Evolutionary conservation across 768 basidiomycete genomes (phyloP).

Genomic region (Tulasnella sp.): DNA sequence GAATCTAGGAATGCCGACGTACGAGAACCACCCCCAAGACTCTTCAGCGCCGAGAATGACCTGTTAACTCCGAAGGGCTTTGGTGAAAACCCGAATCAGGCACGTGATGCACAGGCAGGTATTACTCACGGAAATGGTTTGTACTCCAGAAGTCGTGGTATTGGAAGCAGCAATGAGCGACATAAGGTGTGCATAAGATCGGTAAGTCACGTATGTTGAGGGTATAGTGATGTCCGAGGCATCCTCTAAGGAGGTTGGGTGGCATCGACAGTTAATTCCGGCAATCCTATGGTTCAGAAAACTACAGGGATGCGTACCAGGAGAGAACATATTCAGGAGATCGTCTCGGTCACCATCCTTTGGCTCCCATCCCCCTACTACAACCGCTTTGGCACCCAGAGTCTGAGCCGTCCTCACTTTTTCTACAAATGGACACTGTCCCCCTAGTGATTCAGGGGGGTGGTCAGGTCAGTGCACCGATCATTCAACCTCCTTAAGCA

Average conservation of each 20-base stretch:
- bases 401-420: slow-evolving; percentile 70
- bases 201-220: slow-evolving; percentile 81
- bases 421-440: slow-evolving; percentile 83
- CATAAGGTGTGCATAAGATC: slow-evolving; percentile 68
- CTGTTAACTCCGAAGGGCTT: slow-evolving; percentile 5
- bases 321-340: slow-evolving; percentile 88
- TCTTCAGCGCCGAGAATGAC: slow-evolving; percentile 37
- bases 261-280: not conserved
- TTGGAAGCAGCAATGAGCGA: slow-evolving; percentile 69
- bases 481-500: not conserved
- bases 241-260: slow-evolving; percentile 40
- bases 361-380: slow-evolving; percentile 79
- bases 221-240: slow-evolving; percentile 79
- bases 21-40: slow-evolving; percentile 92
- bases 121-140: slow-evolving; percentile 50
- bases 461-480: not conserved
- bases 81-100: slow-evolving; percentile 55
- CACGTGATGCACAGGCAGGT: slow-evolving; percentile 50
- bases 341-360: slow-evolving; percentile 62
- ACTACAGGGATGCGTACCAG: slow-evolving; percentile 46
- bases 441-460: slow-evolving; percentile 34
- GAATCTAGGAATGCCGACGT: slow-evolving; percentile 31
- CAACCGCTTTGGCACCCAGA: slow-evolving; percentile 78
- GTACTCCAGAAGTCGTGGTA: slow-evolving; percentile 71
- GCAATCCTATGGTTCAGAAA: not conserved